Conservation (phyloP, 2,329 filamentous ascomycete species). For the Aspergillus chevalieri region DNA sequence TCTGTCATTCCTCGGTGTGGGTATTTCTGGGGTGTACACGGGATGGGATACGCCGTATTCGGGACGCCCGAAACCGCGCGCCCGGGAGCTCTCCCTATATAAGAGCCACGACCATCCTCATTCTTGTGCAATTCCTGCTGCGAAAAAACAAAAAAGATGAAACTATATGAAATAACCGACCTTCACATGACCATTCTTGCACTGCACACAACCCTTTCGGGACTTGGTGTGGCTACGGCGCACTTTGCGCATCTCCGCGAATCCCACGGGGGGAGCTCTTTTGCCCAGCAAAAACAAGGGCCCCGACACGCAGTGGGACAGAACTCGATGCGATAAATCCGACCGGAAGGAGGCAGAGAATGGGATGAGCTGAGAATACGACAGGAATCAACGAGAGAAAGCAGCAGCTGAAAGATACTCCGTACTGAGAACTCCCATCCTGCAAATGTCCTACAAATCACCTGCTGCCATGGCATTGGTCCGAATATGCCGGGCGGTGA, state of each 20-base stretch:
- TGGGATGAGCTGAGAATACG: too few species aligned
- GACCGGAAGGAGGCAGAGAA: too few species aligned
- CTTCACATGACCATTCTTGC: slow-evolving; percentile 36
- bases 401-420: too few species aligned
- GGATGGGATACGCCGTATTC: too few species aligned
- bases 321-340: too few species aligned
- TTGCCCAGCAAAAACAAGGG: too few species aligned
- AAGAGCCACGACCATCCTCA: not conserved
- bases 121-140: not conserved
- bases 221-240: slow-evolving; percentile 35
- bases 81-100: not conserved
- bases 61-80: not conserved
- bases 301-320: too few species aligned
- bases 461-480: not conserved
- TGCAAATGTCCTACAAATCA: not conserved
- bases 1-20: too few species aligned
- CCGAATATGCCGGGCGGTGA: not conserved
- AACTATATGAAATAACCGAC: slow-evolving; percentile 13
- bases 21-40: too few species aligned
- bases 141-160: not conserved
- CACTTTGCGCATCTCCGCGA: not conserved
- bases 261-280: not conserved
- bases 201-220: slow-evolving; percentile 34
- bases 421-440: too few species aligned
- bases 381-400: too few species aligned